Conservation (phyloP, 768 basidiomycete genomes). For the Mycena galopus region DNA sequence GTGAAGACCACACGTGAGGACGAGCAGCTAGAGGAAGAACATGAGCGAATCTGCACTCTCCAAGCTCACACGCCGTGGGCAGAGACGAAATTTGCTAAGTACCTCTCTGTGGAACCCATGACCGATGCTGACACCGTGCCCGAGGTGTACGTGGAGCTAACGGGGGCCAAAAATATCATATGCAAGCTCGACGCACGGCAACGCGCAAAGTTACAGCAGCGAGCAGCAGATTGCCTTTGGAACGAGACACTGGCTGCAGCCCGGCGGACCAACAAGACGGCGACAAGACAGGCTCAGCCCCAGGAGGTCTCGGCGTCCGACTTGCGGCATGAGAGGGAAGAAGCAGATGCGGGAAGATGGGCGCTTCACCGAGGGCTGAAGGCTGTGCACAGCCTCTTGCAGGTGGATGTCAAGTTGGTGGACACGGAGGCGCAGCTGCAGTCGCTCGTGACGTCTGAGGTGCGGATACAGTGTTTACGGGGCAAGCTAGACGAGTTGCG, state of each 20-base stretch:
- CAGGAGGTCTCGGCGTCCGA: not conserved
- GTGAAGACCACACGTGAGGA: not conserved
- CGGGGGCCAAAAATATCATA: not conserved
- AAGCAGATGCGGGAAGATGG: not conserved
- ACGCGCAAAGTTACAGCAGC: not conserved
- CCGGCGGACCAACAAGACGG: not conserved
- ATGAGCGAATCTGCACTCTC: not conserved
- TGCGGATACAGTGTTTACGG: constrained; percentile 7
- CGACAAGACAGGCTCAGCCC: not conserved
- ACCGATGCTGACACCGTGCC: not conserved
- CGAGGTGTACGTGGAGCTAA: too few relatives aligned
- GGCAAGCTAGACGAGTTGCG: constrained; percentile 24
- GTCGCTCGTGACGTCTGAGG: constrained; percentile 8
- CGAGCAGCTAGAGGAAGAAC: constrained; percentile 16
- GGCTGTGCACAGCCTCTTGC: not conserved
- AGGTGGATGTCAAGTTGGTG: not conserved
- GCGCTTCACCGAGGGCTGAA: not conserved
- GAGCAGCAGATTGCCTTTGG: not conserved
- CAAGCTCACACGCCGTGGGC: constrained; percentile 12
- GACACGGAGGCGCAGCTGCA: not conserved
- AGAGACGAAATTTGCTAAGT: constrained; percentile 20
- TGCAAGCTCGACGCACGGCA: not conserved
- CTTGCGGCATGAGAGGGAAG: not conserved
- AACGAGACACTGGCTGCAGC: constrained; percentile 3
- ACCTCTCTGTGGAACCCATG: constrained; percentile 4